These are phyloP conservation scores for Trametes maxima DNA, from an alignment of 768 basidiomycete species.

Conservation along the genomic window DNA sequence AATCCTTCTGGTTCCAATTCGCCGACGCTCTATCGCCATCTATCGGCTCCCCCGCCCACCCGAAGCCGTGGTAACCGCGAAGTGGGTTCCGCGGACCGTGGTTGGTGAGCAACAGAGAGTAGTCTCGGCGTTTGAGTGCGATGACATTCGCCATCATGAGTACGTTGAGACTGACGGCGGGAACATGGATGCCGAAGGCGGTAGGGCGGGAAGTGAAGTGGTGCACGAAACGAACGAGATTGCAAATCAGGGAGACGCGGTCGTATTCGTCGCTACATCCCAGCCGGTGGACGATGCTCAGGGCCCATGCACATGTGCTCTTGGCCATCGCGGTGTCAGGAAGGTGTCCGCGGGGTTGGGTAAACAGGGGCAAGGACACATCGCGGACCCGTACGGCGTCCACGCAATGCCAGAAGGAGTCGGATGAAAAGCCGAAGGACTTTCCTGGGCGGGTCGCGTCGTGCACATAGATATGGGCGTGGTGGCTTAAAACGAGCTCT, in stretches of 20 bases:
- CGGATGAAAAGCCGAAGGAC: background rate
- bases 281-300: conserved; percentile 3
- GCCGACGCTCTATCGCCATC: conserved; percentile 3
- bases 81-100: background rate
- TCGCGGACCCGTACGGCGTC: background rate
- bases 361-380: conserved; percentile 3
- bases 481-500: conserved; percentile 12
- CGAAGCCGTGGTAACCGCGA: conserved; percentile 2
- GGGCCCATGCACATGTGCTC: conserved; percentile 6
- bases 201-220: conserved; percentile 8
- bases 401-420: conserved; percentile 7
- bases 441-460: background rate
- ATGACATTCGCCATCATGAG: conserved; percentile 15
- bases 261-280: conserved; percentile 18
- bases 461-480: conserved; percentile 7
- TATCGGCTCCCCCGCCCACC: conserved; percentile 13
- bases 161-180: conserved; percentile 1
- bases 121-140: conserved; percentile 10
- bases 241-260: conserved; percentile 11
- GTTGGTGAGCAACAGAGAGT: conserved; percentile 11
- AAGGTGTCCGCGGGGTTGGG: conserved; percentile 5
- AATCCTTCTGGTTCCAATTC: conserved; percentile 5
- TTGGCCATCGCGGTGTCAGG: background rate
- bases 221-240: conserved; percentile 11
- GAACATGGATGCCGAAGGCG: background rate